These are phyloP conservation scores for Podospora appendiculata DNA, from an alignment of 495 filamentous ascomycete species.

Conservation along the genomic window DNA sequence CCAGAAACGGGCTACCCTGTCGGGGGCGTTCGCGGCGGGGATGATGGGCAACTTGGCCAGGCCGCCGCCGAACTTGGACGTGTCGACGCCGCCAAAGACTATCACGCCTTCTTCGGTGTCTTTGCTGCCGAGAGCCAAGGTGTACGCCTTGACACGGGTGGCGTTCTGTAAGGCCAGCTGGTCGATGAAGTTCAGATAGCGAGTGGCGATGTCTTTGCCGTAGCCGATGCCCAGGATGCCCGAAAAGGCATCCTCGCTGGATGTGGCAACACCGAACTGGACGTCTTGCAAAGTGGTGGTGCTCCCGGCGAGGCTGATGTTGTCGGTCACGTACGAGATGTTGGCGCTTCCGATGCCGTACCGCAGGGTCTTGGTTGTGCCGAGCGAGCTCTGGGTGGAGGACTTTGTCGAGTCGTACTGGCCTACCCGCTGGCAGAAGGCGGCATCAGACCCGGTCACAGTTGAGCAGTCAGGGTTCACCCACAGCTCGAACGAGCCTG, in stretches of 20 bases:
- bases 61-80: conserved; percentile 66
- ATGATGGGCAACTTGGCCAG: conserved; percentile 64
- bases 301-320: conserved; percentile 31
- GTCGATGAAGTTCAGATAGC: conserved; percentile 39
- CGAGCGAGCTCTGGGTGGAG: conserved; percentile 22
- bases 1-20: conserved; percentile 40
- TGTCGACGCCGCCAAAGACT: conserved; percentile 89
- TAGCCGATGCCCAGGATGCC: conserved; percentile 43
- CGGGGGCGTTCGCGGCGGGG: conserved; percentile 32
- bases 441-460: conserved; percentile 26
- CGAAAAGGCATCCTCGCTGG: conserved; percentile 32
- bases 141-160: conserved; percentile 38
- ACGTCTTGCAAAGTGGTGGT: conserved; percentile 25
- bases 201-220: conserved; percentile 30
- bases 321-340: conserved; percentile 38
- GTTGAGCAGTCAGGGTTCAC: conserved; percentile 40
- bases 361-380: conserved; percentile 25
- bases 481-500: conserved; percentile 45
- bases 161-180: conserved; percentile 31
- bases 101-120: conserved; percentile 58
- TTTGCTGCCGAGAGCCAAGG: conserved; percentile 40
- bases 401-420: conserved; percentile 31
- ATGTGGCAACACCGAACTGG: conserved; percentile 38
- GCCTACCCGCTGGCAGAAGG: conserved; percentile 35
- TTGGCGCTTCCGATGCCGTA: conserved; percentile 41